Base-by-base conservation (phyloP, 2,329 filamentous ascomycete genomes). In the Clarireedia monteithiana region DNA sequence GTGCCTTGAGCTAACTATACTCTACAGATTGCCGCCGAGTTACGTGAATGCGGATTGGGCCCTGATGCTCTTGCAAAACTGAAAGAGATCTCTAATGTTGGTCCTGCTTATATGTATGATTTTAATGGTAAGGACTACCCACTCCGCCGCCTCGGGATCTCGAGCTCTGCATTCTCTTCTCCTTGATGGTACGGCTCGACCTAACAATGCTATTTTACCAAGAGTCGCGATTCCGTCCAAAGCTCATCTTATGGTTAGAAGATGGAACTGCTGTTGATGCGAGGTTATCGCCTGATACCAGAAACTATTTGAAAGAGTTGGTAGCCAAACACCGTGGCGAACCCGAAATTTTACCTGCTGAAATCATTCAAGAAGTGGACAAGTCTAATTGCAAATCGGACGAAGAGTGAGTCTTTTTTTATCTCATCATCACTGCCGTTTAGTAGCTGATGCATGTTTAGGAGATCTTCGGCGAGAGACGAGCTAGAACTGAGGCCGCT, bases 211-310 rank as follows among this genome's bases (percentile, higher is more conserved):
- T 54, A 30, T 48, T 40, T n/a, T n/a, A 34, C 47, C 6, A 54
- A 60, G 69, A 69, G 2, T 74, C 57, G 72, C 74, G 42, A 45
- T 80, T 90, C 63, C 78, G 79, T 42, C 88, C 88, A 1, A 86
- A 83, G 63, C 74, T 92, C 55, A 85, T 85, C 3, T 81, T 92
- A 57, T 79, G 84, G 62, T 73, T 86, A 15, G 75, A 77, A 53
- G 81, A 87, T 62, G 87, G 86, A 14, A 76, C 82, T 27, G 80
- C 85, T 6, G 75, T 89, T 40, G 84, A 89, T 69, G 88, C 86
- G 4, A 80, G 77, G 36, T 71, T 91, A 14, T 83, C 64, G 24
- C 57, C 64, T 24, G 60, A 60, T 39, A 89, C 88, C 0, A 80
- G 80, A 58, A 72, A 75, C 3, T 83, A 86, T 56, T 72, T 91